Base-by-base conservation (phyloP, 2,329 filamentous ascomycete species). In the Claviceps sp. region DNA sequence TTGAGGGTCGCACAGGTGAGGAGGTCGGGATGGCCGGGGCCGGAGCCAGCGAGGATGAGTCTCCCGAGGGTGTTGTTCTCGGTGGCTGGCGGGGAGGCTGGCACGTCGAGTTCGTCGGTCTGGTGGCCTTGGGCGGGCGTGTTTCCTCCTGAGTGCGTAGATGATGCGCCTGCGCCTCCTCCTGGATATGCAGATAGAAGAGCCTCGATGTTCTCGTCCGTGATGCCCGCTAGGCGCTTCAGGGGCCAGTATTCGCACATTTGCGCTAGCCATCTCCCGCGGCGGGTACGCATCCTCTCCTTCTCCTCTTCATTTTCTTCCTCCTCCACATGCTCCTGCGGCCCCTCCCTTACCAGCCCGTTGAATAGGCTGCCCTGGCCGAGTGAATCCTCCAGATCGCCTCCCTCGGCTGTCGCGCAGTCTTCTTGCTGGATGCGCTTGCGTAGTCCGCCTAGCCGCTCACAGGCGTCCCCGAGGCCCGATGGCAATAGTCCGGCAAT, bases 171-270 rank as follows among this genome's bases (percentile, higher is more conserved):
- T 4, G 37, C 13, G 37, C 5, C 8, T n/a, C 30, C 20, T 85
- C 61, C 62, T 5, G 75, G 70, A 61, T 95, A 95, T 2, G 86
- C 82, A 56, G 78, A 72, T n/a, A 98, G 75, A 0, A 97, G 80
- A 13, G 71, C 67, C 16, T 87, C 81, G 6, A 96, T 82, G 59
- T 97, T 90, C 8, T 77, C 76, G 61, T 95, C 88, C 3, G 79
- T 84, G 56, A 97, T 84, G 42, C 77, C 75, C 7, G 89, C 88
- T 1, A 98, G 77, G 18, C 86, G 81, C 56, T 82, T 83, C 26
- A 98, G 75, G 1, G 93, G 90, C 93, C 93, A 98, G 70, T 98
- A 98, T 72, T 98, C 93, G 75, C 93, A 98, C 50, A 98, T 88
- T 65, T 98, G 93, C 20, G 86, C 81, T 1, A 98, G 74, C 93